Percentiles rank a stretch among this genome's conserved stretches.
phyloP scores from a whole-genome alignment of 108 stramenopile genomes.

The Discostella pseudostelligera region DNA sequence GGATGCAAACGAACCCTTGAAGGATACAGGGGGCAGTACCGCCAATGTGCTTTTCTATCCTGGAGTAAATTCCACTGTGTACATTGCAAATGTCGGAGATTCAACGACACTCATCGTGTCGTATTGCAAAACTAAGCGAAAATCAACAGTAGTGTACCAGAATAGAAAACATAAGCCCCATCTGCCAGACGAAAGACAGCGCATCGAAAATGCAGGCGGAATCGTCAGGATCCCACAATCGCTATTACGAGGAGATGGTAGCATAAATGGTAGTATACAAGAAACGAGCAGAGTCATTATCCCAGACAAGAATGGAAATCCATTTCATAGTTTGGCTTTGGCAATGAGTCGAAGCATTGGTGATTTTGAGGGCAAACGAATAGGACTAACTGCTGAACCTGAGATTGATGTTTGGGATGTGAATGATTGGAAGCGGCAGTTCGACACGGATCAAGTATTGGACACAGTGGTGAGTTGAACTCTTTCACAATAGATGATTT shows the following conservation, averaged over 20 bases:
- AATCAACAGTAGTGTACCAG: constrained; percentile 44
- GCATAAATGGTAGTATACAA: constrained; percentile 8
- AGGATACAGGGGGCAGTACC: constrained; percentile 59
- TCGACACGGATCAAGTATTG: constrained; percentile 1
- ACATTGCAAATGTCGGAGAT: constrained; percentile 76
- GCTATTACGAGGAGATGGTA: constrained; percentile 4
- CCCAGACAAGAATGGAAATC: constrained; percentile 23
- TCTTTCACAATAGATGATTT: background rate
- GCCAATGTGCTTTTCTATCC: constrained; percentile 63
- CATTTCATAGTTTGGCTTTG: constrained; percentile 49
- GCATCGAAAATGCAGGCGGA: constrained; percentile 68
- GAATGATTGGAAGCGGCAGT: constrained; percentile 21
- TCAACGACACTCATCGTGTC: constrained; percentile 56
- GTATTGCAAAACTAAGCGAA: constrained; percentile 35
- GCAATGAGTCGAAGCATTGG: constrained; percentile 81
- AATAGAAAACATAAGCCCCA: constrained; percentile 63
- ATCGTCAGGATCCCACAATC: constrained; percentile 50
- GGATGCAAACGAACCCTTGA: constrained; percentile 46
- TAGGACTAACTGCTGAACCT: constrained; percentile 74
- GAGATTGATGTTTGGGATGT: constrained; percentile 60
- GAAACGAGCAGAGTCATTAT: constrained; percentile 49
- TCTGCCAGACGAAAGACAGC: constrained; percentile 54
- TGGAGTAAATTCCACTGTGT: constrained; percentile 54
- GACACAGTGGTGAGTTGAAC: constrained; percentile 12
- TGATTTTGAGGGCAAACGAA: constrained; percentile 58